phyloP scores from a whole-genome alignment of 495 filamentous ascomycete species.

The Immersiella caudata region DNA sequence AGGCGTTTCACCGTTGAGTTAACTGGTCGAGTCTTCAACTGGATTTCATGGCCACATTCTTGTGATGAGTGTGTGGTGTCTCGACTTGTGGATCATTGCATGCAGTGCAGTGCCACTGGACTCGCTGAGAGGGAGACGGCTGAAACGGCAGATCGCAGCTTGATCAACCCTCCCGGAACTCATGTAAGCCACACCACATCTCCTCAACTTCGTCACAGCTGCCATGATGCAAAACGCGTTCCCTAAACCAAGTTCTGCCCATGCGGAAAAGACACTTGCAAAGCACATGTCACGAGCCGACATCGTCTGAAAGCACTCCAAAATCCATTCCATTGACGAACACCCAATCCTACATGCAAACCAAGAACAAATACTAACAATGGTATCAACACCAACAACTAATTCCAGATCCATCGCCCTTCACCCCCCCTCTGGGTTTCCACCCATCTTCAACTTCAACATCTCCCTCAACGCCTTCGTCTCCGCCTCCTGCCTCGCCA shows the following conservation, averaged over 20 bases:
- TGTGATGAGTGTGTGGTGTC: too few species aligned
- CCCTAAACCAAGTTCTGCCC: conserved; percentile 19
- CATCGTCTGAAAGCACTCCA: conserved; percentile 46
- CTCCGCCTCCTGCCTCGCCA: conserved; percentile 68
- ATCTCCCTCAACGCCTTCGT: conserved; percentile 47
- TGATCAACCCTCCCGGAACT: too few species aligned
- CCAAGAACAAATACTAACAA: background rate
- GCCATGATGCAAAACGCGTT: conserved; percentile 16
- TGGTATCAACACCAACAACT: background rate
- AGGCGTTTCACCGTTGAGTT: too few species aligned
- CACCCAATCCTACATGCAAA: background rate
- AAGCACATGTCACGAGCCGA: conserved; percentile 41
- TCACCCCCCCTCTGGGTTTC: conserved; percentile 1
- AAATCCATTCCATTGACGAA: conserved; percentile 16
- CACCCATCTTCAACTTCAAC: conserved; percentile 39
- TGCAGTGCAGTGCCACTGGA: too few species aligned
- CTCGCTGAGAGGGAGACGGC: too few species aligned
- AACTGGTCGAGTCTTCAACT: too few species aligned
- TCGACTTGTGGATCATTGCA: too few species aligned
- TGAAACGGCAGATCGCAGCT: too few species aligned
- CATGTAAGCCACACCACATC: background rate
- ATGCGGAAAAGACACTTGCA: conserved; percentile 27
- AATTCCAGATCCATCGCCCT: conserved; percentile 24
- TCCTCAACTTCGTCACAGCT: background rate
- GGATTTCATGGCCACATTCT: too few species aligned